Conservation (phyloP, 305 asterid genomes). For the Solanum hybrid region DNA sequence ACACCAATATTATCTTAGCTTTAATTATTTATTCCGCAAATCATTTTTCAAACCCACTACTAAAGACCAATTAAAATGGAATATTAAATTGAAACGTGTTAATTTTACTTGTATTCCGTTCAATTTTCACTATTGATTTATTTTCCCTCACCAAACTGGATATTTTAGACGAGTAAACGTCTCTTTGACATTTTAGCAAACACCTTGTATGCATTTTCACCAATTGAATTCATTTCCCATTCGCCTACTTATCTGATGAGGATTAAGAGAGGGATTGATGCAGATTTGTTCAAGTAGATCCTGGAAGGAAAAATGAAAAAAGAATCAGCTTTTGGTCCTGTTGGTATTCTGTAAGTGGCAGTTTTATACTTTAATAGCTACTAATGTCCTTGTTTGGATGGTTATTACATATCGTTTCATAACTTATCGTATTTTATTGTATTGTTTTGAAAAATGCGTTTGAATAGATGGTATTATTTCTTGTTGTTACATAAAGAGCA, state of each 20-base stretch:
- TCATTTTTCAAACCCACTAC: neutral
- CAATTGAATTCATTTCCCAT: conserved; percentile 19
- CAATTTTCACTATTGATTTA: neutral
- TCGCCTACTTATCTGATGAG: neutral
- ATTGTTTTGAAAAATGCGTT: neutral
- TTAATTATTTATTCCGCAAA: neutral
- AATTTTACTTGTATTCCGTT: neutral
- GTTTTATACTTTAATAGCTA: neutral
- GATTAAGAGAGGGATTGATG: neutral
- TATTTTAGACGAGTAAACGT: conserved; percentile 10
- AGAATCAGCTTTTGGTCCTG: neutral
- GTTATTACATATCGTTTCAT: neutral
- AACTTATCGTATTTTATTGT: neutral
- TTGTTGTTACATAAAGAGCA: neutral
- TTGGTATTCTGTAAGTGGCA: neutral
- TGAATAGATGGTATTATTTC: neutral
- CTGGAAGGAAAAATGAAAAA: neutral
- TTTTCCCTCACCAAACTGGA: neutral
- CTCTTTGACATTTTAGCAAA: conserved; percentile 45
- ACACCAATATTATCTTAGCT: neutral
- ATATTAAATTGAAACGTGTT: neutral
- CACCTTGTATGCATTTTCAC: conserved; percentile 40
- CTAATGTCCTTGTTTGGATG: neutral
- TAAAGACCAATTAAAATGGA: neutral
- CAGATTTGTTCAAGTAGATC: neutral